Conservation (phyloP, 2,329 filamentous ascomycete species). For the Falciphora oryzae region DNA sequence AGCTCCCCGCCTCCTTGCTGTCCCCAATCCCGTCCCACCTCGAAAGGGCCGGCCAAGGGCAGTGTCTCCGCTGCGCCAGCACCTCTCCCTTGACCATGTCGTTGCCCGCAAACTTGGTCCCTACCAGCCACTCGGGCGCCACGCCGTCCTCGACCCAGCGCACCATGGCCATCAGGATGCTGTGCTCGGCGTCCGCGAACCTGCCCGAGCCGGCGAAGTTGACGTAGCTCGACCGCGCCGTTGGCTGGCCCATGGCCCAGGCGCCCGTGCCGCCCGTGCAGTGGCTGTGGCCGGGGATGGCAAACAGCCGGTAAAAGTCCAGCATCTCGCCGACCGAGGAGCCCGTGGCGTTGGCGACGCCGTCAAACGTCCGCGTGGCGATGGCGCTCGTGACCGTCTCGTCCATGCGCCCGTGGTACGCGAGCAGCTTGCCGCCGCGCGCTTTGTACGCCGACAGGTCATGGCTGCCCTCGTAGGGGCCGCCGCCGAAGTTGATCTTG, state of each 20-base stretch:
- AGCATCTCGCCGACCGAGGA: conserved; percentile 14
- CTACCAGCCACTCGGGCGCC: conserved; percentile 30
- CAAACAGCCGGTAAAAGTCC: conserved; percentile 26
- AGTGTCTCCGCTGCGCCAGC: conserved; percentile 11
- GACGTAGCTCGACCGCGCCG: not conserved
- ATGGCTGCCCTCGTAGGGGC: conserved; percentile 25
- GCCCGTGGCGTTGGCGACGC: conserved; percentile 14
- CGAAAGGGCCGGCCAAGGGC: conserved; percentile 10
- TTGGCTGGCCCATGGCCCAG: conserved; percentile 21
- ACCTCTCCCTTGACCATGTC: conserved; percentile 6
- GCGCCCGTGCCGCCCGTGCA: conserved; percentile 23
- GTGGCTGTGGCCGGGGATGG: conserved; percentile 25
- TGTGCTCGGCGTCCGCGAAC: conserved; percentile 29
- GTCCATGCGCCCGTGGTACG: conserved; percentile 43
- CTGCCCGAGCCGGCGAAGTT: conserved; percentile 7
- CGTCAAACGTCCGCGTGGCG: conserved; percentile 18
- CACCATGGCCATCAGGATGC: conserved; percentile 38
- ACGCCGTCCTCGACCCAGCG: conserved; percentile 37
- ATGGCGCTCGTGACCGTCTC: conserved; percentile 29
- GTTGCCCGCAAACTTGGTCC: conserved; percentile 13
- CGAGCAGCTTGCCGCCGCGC: conserved; percentile 42
- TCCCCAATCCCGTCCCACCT: conserved; percentile 10
- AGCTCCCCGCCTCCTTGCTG: conserved; percentile 10
- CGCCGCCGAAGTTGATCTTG: conserved; percentile 12
- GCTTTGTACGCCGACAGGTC: conserved; percentile 38